These are phyloP conservation scores for Dianthus caryophyllus DNA, from an alignment of 148 eudicot genomes.

Conservation along the genomic window DNA sequence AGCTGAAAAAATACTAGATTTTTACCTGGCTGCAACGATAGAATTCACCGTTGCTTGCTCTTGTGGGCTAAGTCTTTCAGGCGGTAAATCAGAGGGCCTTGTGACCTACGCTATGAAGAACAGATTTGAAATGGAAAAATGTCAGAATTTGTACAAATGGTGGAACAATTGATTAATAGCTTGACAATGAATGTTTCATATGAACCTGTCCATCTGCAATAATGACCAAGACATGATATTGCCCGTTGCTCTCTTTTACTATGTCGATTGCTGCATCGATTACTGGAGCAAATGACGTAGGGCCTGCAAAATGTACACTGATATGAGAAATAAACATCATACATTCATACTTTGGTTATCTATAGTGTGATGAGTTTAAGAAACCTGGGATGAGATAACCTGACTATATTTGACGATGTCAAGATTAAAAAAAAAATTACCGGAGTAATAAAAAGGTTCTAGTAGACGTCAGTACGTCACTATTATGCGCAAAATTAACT, in stretches of 20 bases:
- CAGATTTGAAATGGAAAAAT: not conserved
- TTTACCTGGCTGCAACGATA: conserved; percentile 70
- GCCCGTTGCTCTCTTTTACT: conserved; percentile 56
- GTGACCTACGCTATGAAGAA: conserved; percentile 40
- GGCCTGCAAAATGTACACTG: conserved; percentile 42
- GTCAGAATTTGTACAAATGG: not conserved
- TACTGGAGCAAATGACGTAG: conserved; percentile 76
- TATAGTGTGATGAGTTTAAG: not conserved
- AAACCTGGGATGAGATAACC: conserved; percentile 4
- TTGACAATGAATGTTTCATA: conserved; percentile 10
- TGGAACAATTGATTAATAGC: not conserved
- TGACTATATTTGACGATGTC: not conserved
- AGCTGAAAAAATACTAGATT: not conserved
- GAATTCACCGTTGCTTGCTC: conserved; percentile 70
- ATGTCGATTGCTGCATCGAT: conserved; percentile 70
- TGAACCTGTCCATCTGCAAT: conserved; percentile 80
- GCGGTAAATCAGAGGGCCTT: conserved; percentile 32
- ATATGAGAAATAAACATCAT: conserved; percentile 16
- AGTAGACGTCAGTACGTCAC: too few species aligned
- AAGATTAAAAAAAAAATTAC: not conserved
- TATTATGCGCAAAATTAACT: too few species aligned
- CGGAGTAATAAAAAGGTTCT: too few species aligned
- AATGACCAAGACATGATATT: conserved; percentile 79
- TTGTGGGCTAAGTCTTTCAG: conserved; percentile 63
- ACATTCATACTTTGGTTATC: conserved; percentile 9